Percentiles rank a stretch among this genome's conserved stretches.
Conservation (phyloP, 78 protist species). For the Speleostelium caveatum region DNA sequence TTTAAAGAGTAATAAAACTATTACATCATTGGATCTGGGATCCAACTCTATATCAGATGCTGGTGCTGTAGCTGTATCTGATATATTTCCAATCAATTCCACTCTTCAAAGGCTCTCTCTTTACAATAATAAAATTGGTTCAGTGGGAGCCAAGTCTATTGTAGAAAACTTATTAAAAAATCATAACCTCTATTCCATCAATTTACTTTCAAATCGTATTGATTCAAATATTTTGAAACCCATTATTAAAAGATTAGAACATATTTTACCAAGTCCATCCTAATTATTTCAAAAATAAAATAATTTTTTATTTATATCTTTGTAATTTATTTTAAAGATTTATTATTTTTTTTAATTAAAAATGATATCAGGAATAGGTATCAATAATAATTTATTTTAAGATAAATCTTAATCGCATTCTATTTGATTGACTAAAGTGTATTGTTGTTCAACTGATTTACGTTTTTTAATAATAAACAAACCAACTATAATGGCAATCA, state of each 20-base stretch:
- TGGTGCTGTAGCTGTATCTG: conserved; percentile 31
- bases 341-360: too few species aligned
- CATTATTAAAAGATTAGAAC: conserved; percentile 54
- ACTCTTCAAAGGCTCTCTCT: conserved; percentile 38
- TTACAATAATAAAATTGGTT: conserved; percentile 54
- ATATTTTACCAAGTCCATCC: neutral
- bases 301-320: too few species aligned
- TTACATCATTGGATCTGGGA: conserved; percentile 51
- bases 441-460: too few species aligned
- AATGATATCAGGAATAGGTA: too few species aligned
- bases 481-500: neutral
- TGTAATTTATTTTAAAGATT: too few species aligned
- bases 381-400: too few species aligned
- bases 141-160: conserved; percentile 40
- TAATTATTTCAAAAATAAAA: too few species aligned
- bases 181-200: conserved; percentile 49
- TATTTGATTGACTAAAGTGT: too few species aligned
- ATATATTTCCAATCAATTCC: conserved; percentile 38
- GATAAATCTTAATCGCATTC: too few species aligned
- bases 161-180: conserved; percentile 58
- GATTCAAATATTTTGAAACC: conserved; percentile 48
- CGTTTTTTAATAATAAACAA: neutral
- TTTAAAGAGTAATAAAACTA: conserved; percentile 24
- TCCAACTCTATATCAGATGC: conserved; percentile 38
- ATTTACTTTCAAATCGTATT: conserved; percentile 45